Base-by-base conservation (phyloP, 305 asterid genomes). In the Fraxinus latifolia region DNA sequence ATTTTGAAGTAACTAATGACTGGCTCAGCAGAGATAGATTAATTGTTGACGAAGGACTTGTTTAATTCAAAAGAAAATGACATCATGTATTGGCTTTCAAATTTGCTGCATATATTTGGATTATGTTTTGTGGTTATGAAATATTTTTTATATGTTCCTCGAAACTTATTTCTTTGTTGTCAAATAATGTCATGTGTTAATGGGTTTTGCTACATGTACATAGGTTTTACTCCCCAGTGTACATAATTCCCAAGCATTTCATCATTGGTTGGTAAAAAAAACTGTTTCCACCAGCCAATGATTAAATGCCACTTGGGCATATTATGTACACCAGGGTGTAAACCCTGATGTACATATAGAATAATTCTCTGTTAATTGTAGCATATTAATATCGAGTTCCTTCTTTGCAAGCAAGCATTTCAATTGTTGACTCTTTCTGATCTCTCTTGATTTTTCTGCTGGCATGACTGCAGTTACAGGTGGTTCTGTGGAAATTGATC, bases 401-500 rank as follows among this genome's bases (percentile, higher is more conserved):
- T 62, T 68, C 42, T 74, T 39, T 74, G 78, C 78, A 34, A 71
- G 73, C 76, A 78, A 36, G 29, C 44, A n/a, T 23, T 33, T 36
- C 39, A 74, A 60, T 68, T 67, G 17, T 21, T 55, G 2, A 65
- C 76, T 73, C 74, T 72, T 34, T 77, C 3, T 82, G 47, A 23
- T 78, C 5, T 80, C 53, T 81, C 67, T 27, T 47, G 17, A 34
- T 78, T 84, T 25, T 81, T 36, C 81, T 74, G 31, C 77, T 81
- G 82, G 73, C 75, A 15, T 82, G 60, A 74, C 79, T 87, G 89
- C 89, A 88, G 90, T 79, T 71, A 78, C 83, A 47, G 34, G 84
- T 80, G 70, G 86, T 85, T 76, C 86, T 80, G 80, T 81, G 3
- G 91, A 80, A 81, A 76, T 62, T 77, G 93, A 78, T 62, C 86